Evolutionary conservation across 106 monocot genomes (phyloP).

Genomic region (Cymbidium sinense): DNA sequence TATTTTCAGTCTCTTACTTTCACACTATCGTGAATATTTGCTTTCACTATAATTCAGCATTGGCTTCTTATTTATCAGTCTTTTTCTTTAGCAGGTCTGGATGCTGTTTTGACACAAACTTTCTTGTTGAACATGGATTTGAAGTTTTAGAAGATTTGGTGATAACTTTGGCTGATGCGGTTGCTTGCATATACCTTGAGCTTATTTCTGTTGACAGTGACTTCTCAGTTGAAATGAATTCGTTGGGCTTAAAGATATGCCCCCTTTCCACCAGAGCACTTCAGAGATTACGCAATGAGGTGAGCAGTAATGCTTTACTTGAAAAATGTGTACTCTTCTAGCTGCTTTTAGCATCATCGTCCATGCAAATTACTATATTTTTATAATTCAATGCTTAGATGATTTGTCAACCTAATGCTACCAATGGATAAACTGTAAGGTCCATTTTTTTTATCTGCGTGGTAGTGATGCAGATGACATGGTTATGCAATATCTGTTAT

Average conservation of each 20-base stretch:
- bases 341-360: background rate
- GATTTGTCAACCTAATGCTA: too few species aligned
- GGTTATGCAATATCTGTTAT: too few species aligned
- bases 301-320: constrained; percentile 4
- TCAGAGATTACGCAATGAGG: constrained; percentile 91
- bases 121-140: constrained; percentile 40
- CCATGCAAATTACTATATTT: background rate
- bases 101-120: constrained; percentile 37
- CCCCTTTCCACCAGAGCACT: constrained; percentile 72
- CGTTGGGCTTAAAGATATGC: constrained; percentile 52
- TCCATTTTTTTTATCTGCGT: too few species aligned
- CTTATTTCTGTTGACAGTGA: constrained; percentile 86
- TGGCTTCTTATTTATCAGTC: background rate
- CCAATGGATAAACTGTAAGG: too few species aligned
- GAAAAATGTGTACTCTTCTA: background rate
- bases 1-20: background rate
- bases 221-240: constrained; percentile 42
- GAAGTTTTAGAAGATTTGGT: constrained; percentile 81
- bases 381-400: background rate
- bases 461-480: too few species aligned
- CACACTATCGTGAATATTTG: background rate
- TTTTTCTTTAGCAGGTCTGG: constrained; percentile 24
- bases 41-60: background rate
- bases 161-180: constrained; percentile 68
- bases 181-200: constrained; percentile 65